phyloP scores from a whole-genome alignment of 108 stramenopile species.

The Aurantiochytrium sp. region DNA sequence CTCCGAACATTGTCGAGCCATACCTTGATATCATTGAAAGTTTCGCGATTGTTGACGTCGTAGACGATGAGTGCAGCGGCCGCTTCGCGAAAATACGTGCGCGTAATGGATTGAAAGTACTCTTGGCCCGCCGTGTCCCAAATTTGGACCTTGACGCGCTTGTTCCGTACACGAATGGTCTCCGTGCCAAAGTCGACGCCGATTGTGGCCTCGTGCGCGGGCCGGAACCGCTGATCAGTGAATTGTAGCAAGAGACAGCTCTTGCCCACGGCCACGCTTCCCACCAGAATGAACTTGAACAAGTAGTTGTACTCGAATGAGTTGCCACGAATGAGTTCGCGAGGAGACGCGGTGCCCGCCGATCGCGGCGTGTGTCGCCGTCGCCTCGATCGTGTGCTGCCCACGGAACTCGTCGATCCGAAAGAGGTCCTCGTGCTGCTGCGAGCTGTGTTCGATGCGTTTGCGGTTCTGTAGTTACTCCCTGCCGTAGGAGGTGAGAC shows the following conservation, averaged over 20 bases:
- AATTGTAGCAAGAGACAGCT: conserved; percentile 97
- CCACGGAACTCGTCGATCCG: neutral
- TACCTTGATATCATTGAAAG: neutral
- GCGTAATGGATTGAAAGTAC: neutral
- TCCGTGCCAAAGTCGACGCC: conserved; percentile 98
- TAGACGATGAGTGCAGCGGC: neutral
- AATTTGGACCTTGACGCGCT: conserved; percentile 75
- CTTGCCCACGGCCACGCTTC: conserved; percentile 73
- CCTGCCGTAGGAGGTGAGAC: no score
- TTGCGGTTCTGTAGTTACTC: no score
- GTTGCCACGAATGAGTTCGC: neutral
- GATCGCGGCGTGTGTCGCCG: neutral
- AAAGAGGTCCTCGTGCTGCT: neutral
- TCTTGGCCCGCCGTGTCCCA: conserved; percentile 36
- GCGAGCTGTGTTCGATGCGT: neutral
- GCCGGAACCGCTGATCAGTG: conserved; percentile 99
- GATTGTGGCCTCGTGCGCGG: conserved; percentile 97
- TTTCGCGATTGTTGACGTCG: neutral
- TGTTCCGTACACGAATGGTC: conserved; percentile 78
- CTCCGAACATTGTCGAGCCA: conserved; percentile 4
- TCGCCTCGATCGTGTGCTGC: neutral
- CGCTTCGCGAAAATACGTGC: neutral
- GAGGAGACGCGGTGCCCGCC: neutral
- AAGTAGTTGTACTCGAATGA: conserved; percentile 5
- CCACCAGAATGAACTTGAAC: neutral